These are phyloP conservation scores for Rhizophlyctis rosea DNA, from an alignment of 192 early-diverging fungal species.

Conservation along the genomic window DNA sequence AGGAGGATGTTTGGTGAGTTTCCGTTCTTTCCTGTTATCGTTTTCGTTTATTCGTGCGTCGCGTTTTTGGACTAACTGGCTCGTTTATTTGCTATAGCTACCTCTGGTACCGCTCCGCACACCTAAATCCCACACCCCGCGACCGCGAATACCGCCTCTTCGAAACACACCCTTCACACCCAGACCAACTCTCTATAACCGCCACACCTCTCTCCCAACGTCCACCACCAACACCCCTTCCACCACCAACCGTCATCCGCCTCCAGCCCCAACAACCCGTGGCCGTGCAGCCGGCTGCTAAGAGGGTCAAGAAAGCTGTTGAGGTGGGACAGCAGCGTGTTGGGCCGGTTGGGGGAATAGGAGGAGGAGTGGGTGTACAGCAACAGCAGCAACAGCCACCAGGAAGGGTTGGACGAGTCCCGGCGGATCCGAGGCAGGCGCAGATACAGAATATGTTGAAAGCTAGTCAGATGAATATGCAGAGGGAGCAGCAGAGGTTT, in stretches of 20 bases:
- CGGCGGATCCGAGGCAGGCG: neutral
- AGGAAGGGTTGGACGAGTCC: conserved; percentile 12
- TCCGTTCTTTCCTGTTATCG: conserved; percentile 3
- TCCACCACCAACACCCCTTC: conserved; percentile 1
- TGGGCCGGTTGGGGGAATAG: neutral
- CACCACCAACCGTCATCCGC: conserved; percentile 21
- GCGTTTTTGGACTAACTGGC: too few species aligned
- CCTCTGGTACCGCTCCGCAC: neutral
- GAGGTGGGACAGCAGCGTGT: neutral
- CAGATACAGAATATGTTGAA: too few species aligned
- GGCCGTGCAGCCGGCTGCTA: neutral
- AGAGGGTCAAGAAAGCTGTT: conserved; percentile 13
- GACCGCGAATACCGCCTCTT: conserved; percentile 15
- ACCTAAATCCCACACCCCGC: conserved; percentile 16
- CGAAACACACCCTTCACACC: conserved; percentile 23
- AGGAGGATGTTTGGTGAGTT: conserved; percentile 11
- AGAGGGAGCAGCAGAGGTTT: too few species aligned
- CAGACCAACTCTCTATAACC: conserved; percentile 16
- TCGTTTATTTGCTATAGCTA: neutral
- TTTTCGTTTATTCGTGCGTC: neutral
- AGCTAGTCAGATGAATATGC: too few species aligned
- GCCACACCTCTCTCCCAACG: conserved; percentile 23
- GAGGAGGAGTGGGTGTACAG: conserved; percentile 24
- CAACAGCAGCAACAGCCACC: conserved; percentile 9
- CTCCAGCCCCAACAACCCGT: conserved; percentile 7